phyloP scores from a whole-genome alignment of 495 filamentous ascomycete genomes.

The Corynascus novoguineensis region DNA sequence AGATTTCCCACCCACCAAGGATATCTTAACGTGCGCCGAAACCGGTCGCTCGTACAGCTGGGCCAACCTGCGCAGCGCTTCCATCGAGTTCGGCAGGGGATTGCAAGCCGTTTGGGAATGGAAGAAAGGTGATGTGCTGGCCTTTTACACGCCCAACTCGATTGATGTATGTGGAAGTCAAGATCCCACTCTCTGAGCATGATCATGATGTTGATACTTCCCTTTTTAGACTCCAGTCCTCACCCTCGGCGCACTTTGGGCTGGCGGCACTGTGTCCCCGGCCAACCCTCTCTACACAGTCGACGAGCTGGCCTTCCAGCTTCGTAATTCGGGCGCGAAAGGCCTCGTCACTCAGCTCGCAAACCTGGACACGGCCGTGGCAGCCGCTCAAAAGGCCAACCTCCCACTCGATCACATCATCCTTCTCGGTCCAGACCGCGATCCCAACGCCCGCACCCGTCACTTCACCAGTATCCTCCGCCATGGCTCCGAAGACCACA shows the following conservation, averaged over 20 bases:
- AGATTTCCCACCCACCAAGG: slow-evolving; percentile 34
- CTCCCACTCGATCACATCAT: slow-evolving; percentile 64
- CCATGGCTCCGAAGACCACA: slow-evolving; percentile 34
- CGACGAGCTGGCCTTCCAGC: slow-evolving; percentile 82
- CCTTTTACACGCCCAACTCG: slow-evolving; percentile 65
- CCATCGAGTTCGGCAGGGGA: slow-evolving; percentile 73
- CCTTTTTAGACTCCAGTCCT: slow-evolving; percentile 58
- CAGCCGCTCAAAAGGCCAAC: slow-evolving; percentile 63
- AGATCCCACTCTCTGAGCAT: neutral
- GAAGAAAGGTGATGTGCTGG: slow-evolving; percentile 74
- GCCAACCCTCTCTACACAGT: slow-evolving; percentile 85
- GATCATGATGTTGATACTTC: neutral
- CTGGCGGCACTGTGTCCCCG: slow-evolving; percentile 72
- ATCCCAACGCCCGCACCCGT: slow-evolving; percentile 54
- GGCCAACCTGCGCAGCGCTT: slow-evolving; percentile 56
- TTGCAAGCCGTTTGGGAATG: slow-evolving; percentile 66
- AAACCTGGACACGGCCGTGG: slow-evolving; percentile 53
- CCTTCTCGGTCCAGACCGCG: slow-evolving; percentile 68
- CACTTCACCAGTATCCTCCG: slow-evolving; percentile 72
- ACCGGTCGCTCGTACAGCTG: slow-evolving; percentile 71
- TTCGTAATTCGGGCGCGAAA: slow-evolving; percentile 74
- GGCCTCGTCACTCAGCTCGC: slow-evolving; percentile 64
- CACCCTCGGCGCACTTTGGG: slow-evolving; percentile 77
- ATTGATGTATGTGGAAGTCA: slow-evolving; percentile 43
- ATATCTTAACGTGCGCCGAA: slow-evolving; percentile 73